These are phyloP conservation scores for Neoscytalidium dimidiatum DNA, from an alignment of 2,329 filamentous ascomycete genomes.

Conservation along the genomic window DNA sequence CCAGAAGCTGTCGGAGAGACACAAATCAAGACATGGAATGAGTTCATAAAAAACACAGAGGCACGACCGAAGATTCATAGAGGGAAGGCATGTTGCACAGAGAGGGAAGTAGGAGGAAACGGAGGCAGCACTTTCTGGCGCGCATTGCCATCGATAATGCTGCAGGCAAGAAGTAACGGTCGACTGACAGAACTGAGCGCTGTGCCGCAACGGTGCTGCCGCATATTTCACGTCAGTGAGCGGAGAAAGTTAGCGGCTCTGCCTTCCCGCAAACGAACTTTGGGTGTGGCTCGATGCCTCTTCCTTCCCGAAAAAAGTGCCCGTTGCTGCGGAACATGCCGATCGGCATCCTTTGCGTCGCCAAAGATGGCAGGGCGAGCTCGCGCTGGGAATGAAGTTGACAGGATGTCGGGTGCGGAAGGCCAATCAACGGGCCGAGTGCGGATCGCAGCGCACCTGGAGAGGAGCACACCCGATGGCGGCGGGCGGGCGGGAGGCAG, in stretches of 20 bases:
- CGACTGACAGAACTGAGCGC: not conserved
- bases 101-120: not conserved
- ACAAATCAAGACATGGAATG: not conserved
- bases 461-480: not conserved
- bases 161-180: not conserved
- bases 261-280: not conserved
- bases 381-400: not conserved
- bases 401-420: not conserved
- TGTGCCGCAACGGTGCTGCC: not conserved
- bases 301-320: not conserved
- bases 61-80: not conserved
- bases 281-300: not conserved
- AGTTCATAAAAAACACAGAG: not conserved
- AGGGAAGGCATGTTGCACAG: slow-evolving; percentile 12
- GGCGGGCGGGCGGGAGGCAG: not conserved
- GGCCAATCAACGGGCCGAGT: not conserved
- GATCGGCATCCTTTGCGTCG: not conserved
- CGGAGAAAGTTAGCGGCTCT: not conserved
- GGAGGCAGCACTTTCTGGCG: not conserved
- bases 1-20: not conserved
- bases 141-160: not conserved
- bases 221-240: not conserved
- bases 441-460: not conserved
- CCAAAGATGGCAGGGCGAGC: not conserved
- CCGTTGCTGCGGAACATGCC: not conserved